Evolutionary conservation across 176 grass and related monocot species (phyloP).

Genomic region (Cocos nucifera): DNA sequence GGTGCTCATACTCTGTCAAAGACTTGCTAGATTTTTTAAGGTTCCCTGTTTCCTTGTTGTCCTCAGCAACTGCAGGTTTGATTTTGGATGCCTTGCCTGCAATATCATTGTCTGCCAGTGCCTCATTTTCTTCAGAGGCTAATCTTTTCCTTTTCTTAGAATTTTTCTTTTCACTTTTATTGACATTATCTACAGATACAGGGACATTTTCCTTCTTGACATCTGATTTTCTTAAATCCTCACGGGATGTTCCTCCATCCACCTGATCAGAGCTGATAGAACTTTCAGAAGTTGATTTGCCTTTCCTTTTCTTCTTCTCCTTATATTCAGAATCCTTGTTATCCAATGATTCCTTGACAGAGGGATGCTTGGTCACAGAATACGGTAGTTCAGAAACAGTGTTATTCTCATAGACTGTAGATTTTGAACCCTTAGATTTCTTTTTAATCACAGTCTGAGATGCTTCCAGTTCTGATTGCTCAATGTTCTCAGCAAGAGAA

Average conservation of each 20-base stretch:
- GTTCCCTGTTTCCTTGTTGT: constrained; percentile 31
- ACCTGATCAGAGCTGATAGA: constrained; percentile 11
- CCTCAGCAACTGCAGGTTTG: constrained; percentile 21
- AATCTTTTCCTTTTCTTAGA: constrained; percentile 22
- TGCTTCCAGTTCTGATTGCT: constrained; percentile 2
- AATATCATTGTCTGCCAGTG: constrained; percentile 20
- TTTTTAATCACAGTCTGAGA: constrained; percentile 7
- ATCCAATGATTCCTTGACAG: not conserved
- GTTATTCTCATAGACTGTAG: not conserved
- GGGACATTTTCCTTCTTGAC: constrained; percentile 8
- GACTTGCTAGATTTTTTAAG: constrained; percentile 24
- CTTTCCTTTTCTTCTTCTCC: constrained; percentile 60
- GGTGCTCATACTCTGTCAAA: constrained; percentile 24
- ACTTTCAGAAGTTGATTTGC: constrained; percentile 21
- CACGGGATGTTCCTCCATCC: constrained; percentile 12
- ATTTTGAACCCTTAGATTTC: not conserved
- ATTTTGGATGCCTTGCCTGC: constrained; percentile 17
- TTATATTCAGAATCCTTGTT: constrained; percentile 20
- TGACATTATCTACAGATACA: constrained; percentile 11
- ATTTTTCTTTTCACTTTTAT: constrained; percentile 36
- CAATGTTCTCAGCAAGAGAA: not conserved
- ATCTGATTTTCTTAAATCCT: constrained; percentile 14
- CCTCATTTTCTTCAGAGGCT: not conserved
- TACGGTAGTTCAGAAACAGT: not conserved
- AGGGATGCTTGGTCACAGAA: no score